Evolutionary conservation across 2,329 filamentous ascomycete species (phyloP), one percentile per base, ranked within the genome.

Genomic region (Epichloe festucae): DNA sequence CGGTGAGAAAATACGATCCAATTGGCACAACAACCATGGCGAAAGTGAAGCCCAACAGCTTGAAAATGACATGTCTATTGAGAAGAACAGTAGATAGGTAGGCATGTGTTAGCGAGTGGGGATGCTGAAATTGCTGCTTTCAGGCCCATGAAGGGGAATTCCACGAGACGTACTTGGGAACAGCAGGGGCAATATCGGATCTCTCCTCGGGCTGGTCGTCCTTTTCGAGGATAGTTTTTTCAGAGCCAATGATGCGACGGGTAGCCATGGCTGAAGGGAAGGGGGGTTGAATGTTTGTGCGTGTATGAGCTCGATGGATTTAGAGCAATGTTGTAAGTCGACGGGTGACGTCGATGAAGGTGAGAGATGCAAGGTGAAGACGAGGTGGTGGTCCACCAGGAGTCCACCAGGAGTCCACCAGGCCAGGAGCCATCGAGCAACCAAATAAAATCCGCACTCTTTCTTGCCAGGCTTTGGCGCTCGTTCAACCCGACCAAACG

Each of bases 21-120:
- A 98, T 88, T 14, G 93, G 93, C 19, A 87, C 70, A 15, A 85
- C 78, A 54, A 96, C 78, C 91, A 98, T 97, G 64, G 89, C 90
- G 40, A 90, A 73, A 0, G 90, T 95, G 70, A 96, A 97, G 56
- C 79, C 83, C 15, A 97, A 76, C 19, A 98, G 81, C 71, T 97
- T 98, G 63, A 84, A 72, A 57, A 98, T 93, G 58, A 97, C 89
- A 63, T 85, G 76, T 52, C 89, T 89, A 51, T 11, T 38, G 15
- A 21, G n/a, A 8, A 27, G 40, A 10, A 19, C n/a, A 19, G 4
- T 12, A 6, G 41, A 3, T 21, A 6, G 10, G 19, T 14, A 6
- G 10, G 19, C n/a, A 19, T 19, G 19, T 5, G 41, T 43, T 27
- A 43, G 41, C 10, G 19, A 43, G 4, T 4, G 8, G n/a, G 4